These are phyloP conservation scores for Candida pseudofarinosa DNA, from an alignment of 805 yeast genomes.

Conservation along the genomic window DNA sequence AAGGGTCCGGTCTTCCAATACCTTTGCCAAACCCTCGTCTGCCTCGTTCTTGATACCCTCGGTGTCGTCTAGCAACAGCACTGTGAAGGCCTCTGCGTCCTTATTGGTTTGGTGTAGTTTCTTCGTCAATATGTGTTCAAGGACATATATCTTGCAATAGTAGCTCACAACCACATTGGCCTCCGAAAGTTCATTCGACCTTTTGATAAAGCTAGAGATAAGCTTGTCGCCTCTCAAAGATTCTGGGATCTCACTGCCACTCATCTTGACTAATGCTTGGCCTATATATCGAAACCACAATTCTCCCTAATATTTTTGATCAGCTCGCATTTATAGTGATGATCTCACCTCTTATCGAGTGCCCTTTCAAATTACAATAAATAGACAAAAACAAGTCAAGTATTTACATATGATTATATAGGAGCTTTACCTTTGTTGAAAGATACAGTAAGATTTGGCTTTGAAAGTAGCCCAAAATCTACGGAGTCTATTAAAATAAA, in stretches of 20 bases:
- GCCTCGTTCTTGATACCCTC: constrained; percentile 52
- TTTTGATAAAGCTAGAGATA: constrained; percentile 45
- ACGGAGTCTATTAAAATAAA: background rate
- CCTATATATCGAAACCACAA: background rate
- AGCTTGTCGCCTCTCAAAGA: constrained; percentile 24
- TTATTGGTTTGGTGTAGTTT: constrained; percentile 55
- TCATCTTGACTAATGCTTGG: background rate
- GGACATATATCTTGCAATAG: constrained; percentile 64
- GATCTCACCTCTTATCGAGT: too few relatives aligned
- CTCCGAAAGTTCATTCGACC: constrained; percentile 53
- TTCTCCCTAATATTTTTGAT: background rate
- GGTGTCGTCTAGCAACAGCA: constrained; percentile 62
- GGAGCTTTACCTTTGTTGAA: background rate
- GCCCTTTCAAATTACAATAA: too few relatives aligned
- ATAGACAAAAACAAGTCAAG: background rate
- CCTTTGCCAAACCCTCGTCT: constrained; percentile 38
- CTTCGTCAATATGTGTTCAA: constrained; percentile 62
- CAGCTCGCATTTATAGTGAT: background rate
- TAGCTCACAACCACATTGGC: constrained; percentile 69
- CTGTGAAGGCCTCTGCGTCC: constrained; percentile 57
- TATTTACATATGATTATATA: background rate
- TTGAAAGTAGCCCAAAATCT: background rate
- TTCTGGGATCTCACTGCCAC: constrained; percentile 18
- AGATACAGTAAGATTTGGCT: background rate
- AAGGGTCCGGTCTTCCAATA: constrained; percentile 57